phyloP scores from a whole-genome alignment of 441 rosid species.

The Euphorbia celastroides region DNA sequence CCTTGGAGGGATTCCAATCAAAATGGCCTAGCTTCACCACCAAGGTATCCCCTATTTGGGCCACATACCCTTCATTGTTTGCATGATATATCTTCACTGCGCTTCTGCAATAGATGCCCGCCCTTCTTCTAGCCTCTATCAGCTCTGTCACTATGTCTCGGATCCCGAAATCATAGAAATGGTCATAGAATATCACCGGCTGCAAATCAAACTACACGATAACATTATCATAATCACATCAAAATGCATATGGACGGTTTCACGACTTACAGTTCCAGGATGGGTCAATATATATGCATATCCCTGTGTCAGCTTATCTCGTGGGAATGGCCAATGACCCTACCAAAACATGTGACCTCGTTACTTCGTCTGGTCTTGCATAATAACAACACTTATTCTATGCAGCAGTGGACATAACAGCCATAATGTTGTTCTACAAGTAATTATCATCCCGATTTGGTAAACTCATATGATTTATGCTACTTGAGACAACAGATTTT shows the following conservation, averaged over 20 bases:
- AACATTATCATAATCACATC: background rate
- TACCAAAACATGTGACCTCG: slow-evolving; percentile 5
- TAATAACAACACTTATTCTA: background rate
- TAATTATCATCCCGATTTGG: background rate
- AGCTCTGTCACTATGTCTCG: slow-evolving; percentile 36
- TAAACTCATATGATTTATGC: background rate
- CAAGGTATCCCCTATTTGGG: slow-evolving; percentile 32
- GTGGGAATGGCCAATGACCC: slow-evolving; percentile 63
- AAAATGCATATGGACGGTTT: background rate
- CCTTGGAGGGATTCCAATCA: slow-evolving; percentile 47
- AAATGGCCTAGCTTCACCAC: slow-evolving; percentile 42
- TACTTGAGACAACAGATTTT: too few species aligned
- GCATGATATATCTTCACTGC: slow-evolving; percentile 41
- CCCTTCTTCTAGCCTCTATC: slow-evolving; percentile 36
- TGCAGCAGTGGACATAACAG: background rate
- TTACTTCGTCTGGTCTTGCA: background rate
- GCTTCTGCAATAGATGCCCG: slow-evolving; percentile 42
- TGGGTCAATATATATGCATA: slow-evolving; percentile 45
- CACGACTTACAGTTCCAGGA: slow-evolving; percentile 42
- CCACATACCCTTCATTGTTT: slow-evolving; percentile 46
- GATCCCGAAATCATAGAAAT: slow-evolving; percentile 46
- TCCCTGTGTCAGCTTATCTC: slow-evolving; percentile 40
- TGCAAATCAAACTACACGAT: slow-evolving; percentile 10
- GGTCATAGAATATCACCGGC: slow-evolving; percentile 43
- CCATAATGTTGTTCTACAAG: background rate